Evolutionary conservation across 2,329 filamentous ascomycete genomes (phyloP).

Genomic region (Fusarium musae): DNA sequence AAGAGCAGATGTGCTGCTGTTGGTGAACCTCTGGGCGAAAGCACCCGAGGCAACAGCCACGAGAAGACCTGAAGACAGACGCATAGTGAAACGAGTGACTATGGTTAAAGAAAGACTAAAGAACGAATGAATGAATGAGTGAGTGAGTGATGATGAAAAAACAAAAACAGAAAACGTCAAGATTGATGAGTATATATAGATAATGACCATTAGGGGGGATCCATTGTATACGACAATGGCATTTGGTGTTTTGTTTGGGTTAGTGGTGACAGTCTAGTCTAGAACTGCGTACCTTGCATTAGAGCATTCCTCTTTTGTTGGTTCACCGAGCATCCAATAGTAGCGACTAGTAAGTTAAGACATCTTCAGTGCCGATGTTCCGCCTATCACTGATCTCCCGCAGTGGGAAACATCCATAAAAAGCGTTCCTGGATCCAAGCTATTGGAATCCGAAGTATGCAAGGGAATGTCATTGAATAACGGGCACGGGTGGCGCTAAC

Average conservation of each 20-base stretch:
- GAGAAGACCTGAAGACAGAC: slow-evolving; percentile 10
- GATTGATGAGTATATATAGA: background rate
- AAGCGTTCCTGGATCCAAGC: background rate
- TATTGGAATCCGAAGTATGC: background rate
- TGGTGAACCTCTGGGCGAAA: slow-evolving; percentile 14
- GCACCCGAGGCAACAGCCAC: slow-evolving; percentile 6
- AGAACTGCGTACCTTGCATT: background rate
- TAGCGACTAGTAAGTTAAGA: background rate
- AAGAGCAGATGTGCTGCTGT: slow-evolving; percentile 5
- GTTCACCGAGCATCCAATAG: background rate
- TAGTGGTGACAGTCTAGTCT: background rate
- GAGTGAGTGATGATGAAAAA: background rate
- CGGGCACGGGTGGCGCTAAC: background rate
- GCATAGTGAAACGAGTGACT: slow-evolving; percentile 15
- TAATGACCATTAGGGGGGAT: background rate
- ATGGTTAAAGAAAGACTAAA: slow-evolving; percentile 5
- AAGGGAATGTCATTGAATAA: background rate
- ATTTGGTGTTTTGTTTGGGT: background rate
- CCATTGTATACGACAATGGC: background rate
- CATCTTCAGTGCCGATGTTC: background rate
- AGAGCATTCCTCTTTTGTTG: background rate
- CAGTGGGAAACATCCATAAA: background rate
- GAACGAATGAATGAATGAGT: background rate
- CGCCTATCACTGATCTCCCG: background rate
- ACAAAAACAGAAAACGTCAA: background rate